phyloP scores from a whole-genome alignment of 202 grass and related monocot genomes.

The Brachypodium distachyon region DNA sequence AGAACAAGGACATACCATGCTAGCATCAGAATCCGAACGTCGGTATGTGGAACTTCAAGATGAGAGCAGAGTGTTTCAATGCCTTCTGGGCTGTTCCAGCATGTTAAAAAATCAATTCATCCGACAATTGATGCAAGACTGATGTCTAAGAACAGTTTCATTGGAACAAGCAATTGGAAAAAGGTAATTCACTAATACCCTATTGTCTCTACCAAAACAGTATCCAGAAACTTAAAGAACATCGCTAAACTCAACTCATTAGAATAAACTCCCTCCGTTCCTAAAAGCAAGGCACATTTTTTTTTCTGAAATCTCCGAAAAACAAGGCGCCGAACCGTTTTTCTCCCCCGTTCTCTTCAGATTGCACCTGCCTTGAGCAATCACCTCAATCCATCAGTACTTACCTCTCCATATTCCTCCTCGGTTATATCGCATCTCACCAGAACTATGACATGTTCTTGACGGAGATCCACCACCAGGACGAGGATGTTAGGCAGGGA shows the following conservation, averaged over 20 bases:
- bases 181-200: neutral
- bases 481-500: no score
- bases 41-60: constrained; percentile 89
- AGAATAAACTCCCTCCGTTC: no score
- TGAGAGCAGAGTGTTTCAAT: constrained; percentile 82
- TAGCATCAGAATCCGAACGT: constrained; percentile 98
- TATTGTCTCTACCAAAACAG: neutral
- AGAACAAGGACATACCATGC: constrained; percentile 61
- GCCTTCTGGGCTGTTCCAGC: constrained; percentile 77
- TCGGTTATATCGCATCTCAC: no score
- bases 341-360: no score
- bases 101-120: neutral
- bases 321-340: no score
- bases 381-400: no score
- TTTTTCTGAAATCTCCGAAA: no score
- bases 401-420: no score
- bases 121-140: neutral
- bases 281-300: no score
- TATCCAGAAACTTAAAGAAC: neutral
- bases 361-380: no score
- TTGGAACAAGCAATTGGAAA: neutral
- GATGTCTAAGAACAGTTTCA: neutral
- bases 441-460: no score
- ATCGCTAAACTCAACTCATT: neutral
- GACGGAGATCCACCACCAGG: no score